Conservation (phyloP, 2,329 filamentous ascomycete genomes). For the Sphaerostilbella broomeana region DNA sequence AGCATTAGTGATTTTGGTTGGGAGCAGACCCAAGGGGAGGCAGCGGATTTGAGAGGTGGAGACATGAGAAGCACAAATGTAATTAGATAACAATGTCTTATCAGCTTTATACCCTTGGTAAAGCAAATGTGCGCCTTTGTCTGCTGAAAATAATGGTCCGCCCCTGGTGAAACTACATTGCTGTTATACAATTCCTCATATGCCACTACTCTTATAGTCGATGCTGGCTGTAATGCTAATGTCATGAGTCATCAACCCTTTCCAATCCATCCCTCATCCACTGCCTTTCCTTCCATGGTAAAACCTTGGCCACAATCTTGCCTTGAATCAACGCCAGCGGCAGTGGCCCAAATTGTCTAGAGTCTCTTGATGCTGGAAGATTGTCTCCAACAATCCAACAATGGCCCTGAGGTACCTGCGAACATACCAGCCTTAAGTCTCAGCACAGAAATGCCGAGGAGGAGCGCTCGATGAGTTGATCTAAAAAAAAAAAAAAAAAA, state of each 20-base stretch:
- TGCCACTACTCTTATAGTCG: too few relatives aligned
- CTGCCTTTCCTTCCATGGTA: conserved; percentile 44
- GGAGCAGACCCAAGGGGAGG: conserved; percentile 10
- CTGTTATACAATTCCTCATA: too few relatives aligned
- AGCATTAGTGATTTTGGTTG: conserved; percentile 21
- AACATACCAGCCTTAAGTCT: background rate
- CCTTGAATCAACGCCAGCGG: conserved; percentile 78
- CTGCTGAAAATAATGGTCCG: too few relatives aligned
- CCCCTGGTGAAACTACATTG: too few relatives aligned
- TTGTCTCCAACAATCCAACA: conserved; percentile 92
- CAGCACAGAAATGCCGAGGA: too few relatives aligned
- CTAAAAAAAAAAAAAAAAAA: background rate
- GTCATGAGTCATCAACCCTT: conserved; percentile 15
- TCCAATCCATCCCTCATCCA: conserved; percentile 44
- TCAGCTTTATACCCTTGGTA: conserved; percentile 17
- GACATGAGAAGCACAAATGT: conserved; percentile 22
- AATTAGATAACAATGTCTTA: conserved; percentile 28
- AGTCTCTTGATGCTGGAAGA: conserved; percentile 75
- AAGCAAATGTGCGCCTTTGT: background rate
- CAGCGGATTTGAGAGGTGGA: conserved; percentile 13
- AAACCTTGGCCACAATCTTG: conserved; percentile 65
- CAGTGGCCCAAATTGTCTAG: conserved; percentile 76
- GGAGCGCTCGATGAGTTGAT: too few relatives aligned
- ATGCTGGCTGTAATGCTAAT: too few relatives aligned
- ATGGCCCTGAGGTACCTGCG: conserved; percentile 80